Evolutionary conservation across 2,329 filamentous ascomycete species (phyloP).

Genomic region (Emmonsiellopsis sp.): DNA sequence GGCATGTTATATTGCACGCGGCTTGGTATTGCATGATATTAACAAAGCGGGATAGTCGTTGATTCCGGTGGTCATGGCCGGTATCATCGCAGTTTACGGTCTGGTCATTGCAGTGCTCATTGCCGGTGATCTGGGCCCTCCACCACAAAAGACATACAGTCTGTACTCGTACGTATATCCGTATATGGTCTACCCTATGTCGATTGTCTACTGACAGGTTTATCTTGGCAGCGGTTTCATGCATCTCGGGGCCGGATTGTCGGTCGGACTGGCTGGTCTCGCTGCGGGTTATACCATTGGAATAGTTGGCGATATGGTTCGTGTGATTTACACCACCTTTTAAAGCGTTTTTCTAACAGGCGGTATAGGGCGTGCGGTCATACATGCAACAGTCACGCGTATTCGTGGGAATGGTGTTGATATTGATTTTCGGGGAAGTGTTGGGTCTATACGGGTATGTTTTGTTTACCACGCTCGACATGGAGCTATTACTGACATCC

Average conservation of each 20-base stretch:
- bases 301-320: constrained; percentile 79
- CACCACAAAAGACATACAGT: constrained; percentile 59
- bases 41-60: constrained; percentile 30
- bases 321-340: constrained; percentile 14
- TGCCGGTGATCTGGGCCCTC: constrained; percentile 74
- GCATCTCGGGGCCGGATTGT: constrained; percentile 83
- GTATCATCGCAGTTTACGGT: constrained; percentile 96
- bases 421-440: constrained; percentile 97
- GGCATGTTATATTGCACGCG: constrained; percentile 28
- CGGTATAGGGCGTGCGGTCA: constrained; percentile 61
- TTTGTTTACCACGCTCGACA: constrained; percentile 43
- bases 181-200: background rate
- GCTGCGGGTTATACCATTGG: constrained; percentile 96
- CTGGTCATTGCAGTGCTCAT: constrained; percentile 96
- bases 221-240: constrained; percentile 61
- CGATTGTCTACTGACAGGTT: constrained; percentile 11
- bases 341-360: constrained; percentile 14
- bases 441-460: constrained; percentile 88
- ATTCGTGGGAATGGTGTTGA: constrained; percentile 97
- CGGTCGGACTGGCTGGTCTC: constrained; percentile 83
- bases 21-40: constrained; percentile 8
- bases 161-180: constrained; percentile 61
- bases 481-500: constrained; percentile 8
- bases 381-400: constrained; percentile 96
- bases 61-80: constrained; percentile 72